Evolutionary conservation across 768 basidiomycete species (phyloP), one percentile per base, ranked within the genome.

Genomic region (Xerocomellus intermedius): DNA sequence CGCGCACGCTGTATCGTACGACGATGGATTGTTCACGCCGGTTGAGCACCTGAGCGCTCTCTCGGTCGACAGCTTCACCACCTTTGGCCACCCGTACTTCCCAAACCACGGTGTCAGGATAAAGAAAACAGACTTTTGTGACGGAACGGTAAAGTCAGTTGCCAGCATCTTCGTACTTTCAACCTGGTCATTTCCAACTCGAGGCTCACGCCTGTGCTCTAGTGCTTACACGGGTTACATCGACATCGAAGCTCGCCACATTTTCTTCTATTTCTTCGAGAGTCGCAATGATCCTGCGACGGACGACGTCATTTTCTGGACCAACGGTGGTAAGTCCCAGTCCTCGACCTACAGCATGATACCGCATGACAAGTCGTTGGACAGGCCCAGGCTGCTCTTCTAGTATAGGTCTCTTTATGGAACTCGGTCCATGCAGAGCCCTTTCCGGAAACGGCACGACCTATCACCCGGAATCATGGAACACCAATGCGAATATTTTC

Each of bases 201-300:
- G 24, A 47, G 4, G 52, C 22, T 55, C 26, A 56, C 7, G 26
- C 26, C 4, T 43, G 53, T 41, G 9, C 26, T 36, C 28, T 32
- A 85, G 82, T 19, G 71, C 78, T 1, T 87, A 83, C 64, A 85
- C 84, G 0, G 86, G 86, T 10, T 87, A 87, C 59, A 84, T 87
- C 50, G 85, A 87, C 55, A 76, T 85, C 42, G 74, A 82, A 63
- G 82, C 83, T 21, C 79, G 83, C 51, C 85, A 85, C 58, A 50
- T 86, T 38, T 85, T 85, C 69, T 88, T 89, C 73, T 87, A 87
- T 69, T 89, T 89, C 71, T 89, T 89, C 67, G 85, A 89, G 70
- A 84, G 82, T 57, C 73, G 88, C 56, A 75, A 75, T 45, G 72
- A 82, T 59, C 84, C 84, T 28, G 77, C 73, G 16, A 76, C 73